Conservation (phyloP, 257 asterid species). For the Solanum etuberosum region DNA sequence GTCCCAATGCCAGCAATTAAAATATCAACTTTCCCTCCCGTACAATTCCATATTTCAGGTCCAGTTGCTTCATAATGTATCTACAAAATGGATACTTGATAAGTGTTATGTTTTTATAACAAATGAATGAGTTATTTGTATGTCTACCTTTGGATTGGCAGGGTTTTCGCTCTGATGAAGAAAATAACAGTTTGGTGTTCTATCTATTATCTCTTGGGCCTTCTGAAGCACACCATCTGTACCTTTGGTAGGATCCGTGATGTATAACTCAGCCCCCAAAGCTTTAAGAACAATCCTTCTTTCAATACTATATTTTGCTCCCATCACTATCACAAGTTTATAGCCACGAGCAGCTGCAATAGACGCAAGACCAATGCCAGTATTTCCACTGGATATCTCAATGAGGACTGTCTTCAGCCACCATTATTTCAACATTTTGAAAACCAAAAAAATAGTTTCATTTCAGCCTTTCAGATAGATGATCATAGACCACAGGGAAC, state of each 20-base stretch:
- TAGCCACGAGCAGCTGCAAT: constrained; percentile 31
- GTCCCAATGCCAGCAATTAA: constrained; percentile 37
- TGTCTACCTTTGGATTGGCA: constrained; percentile 30
- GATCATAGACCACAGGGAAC: background rate
- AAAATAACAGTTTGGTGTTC: constrained; percentile 19
- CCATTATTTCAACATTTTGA: background rate
- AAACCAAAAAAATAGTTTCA: background rate
- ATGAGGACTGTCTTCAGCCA: constrained; percentile 26
- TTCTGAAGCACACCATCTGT: constrained; percentile 9
- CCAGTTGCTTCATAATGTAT: constrained; percentile 40
- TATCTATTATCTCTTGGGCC: constrained; percentile 18
- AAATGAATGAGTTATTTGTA: background rate
- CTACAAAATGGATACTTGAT: constrained; percentile 7
- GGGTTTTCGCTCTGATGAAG: constrained; percentile 17
- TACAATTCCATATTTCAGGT: constrained; percentile 35
- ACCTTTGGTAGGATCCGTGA: constrained; percentile 25
- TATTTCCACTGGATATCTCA: constrained; percentile 35
- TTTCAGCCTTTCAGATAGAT: background rate
- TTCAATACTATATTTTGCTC: constrained; percentile 18
- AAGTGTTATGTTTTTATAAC: background rate
- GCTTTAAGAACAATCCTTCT: constrained; percentile 31
- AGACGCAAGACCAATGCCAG: constrained; percentile 38
- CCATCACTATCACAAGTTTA: constrained; percentile 28
- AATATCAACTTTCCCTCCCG: constrained; percentile 23
- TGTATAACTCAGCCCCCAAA: constrained; percentile 28